Percentiles rank a stretch among this genome's conserved stretches.
Evolutionary conservation across 2,329 filamentous ascomycete species (phyloP).

Genomic region (Phyllosticta ampelicida): DNA sequence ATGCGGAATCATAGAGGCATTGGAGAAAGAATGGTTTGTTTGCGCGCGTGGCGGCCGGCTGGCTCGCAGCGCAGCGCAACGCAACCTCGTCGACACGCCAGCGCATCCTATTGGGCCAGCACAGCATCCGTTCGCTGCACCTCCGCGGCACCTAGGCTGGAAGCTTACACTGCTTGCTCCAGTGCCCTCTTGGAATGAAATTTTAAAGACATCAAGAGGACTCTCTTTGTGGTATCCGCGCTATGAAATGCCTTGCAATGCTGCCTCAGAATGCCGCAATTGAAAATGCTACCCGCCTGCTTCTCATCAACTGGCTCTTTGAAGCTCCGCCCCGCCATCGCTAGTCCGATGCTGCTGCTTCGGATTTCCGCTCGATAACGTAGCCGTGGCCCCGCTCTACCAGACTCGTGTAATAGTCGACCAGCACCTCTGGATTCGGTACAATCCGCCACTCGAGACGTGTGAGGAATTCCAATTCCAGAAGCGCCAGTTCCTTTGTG

Average conservation of each 20-base stretch:
- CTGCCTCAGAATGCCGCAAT: constrained; percentile 7
- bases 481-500: constrained; percentile 73
- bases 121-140: constrained; percentile 3
- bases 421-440: constrained; percentile 83
- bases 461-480: constrained; percentile 89
- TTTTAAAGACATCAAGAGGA: neutral
- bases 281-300: constrained; percentile 7
- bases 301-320: neutral
- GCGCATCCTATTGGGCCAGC: constrained; percentile 8
- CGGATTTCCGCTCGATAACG: constrained; percentile 31
- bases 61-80: neutral
- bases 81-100: neutral
- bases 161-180: neutral
- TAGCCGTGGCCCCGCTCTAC: constrained; percentile 58
- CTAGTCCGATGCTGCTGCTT: neutral
- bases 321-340: neutral
- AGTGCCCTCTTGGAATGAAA: neutral
- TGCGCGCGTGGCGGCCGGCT: neutral
- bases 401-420: constrained; percentile 84
- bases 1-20: neutral
- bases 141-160: neutral
- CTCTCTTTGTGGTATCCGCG: constrained; percentile 6
- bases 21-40: neutral
- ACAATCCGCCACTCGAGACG: constrained; percentile 95
- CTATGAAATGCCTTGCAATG: constrained; percentile 11